Percentiles rank a stretch among this genome's conserved stretches.
Conservation (phyloP, 805 yeast species). For the Pichia exigua region DNA sequence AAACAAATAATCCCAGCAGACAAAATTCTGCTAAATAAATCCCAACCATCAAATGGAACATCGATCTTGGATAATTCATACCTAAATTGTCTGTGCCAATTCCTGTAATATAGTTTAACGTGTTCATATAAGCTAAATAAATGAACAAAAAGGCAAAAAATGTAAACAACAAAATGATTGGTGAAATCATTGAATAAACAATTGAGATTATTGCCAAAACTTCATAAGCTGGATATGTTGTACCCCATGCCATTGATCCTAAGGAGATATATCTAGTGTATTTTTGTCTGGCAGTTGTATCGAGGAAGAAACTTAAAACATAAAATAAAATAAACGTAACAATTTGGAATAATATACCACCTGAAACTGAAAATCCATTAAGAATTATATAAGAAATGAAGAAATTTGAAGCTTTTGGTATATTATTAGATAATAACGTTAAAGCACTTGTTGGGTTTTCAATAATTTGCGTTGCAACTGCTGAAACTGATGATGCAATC, state of each 20-base stretch:
- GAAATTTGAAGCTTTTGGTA: conserved; percentile 70
- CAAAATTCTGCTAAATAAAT: conserved; percentile 83
- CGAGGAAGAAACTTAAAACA: conserved; percentile 48
- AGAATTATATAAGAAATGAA: conserved; percentile 59
- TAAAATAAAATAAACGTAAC: conserved; percentile 52
- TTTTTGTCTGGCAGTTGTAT: conserved; percentile 60
- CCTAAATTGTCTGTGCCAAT: conserved; percentile 76
- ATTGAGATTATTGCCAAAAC: conserved; percentile 62
- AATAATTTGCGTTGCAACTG: conserved; percentile 55
- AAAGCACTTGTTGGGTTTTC: conserved; percentile 52
- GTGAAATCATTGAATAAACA: conserved; percentile 69
- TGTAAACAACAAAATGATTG: conserved; percentile 72
- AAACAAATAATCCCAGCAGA: conserved; percentile 76
- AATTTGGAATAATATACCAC: conserved; percentile 59
- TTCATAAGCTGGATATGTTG: conserved; percentile 67
- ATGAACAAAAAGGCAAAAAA: conserved; percentile 60
- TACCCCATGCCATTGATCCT: conserved; percentile 59
- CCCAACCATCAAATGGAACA: conserved; percentile 84
- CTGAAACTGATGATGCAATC: conserved; percentile 61
- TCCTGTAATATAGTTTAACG: conserved; percentile 58
- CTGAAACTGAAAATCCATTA: conserved; percentile 60
- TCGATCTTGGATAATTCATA: conserved; percentile 75
- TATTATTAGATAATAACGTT: conserved; percentile 51
- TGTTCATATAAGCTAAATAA: conserved; percentile 74
- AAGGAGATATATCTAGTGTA: conserved; percentile 50